Evolutionary conservation across 176 grass and related monocot species (phyloP).

Genomic region (Phoenix roebelenii): DNA sequence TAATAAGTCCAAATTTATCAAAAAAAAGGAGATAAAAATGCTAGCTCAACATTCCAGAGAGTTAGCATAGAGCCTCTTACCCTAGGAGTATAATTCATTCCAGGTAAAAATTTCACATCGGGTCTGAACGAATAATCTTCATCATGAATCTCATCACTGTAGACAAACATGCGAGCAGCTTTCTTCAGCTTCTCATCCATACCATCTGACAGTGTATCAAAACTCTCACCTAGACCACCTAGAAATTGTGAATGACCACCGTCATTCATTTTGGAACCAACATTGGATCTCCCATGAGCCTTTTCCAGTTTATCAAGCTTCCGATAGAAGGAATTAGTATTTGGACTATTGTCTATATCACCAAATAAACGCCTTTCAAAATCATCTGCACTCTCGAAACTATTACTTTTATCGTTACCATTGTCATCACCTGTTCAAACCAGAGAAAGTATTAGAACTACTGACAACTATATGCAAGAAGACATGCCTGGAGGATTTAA

Average conservation of each 20-base stretch:
- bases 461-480: too few species aligned
- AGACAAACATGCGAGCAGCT: slow-evolving; percentile 24
- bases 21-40: too few species aligned
- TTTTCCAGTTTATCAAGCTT: slow-evolving; percentile 45
- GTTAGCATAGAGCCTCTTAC: slow-evolving; percentile 25
- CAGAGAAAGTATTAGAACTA: too few species aligned
- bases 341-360: neutral
- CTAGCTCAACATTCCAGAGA: neutral
- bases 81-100: slow-evolving; percentile 39
- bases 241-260: slow-evolving; percentile 18
- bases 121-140: slow-evolving; percentile 49
- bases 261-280: slow-evolving; percentile 18
- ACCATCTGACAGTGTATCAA: slow-evolving; percentile 56
- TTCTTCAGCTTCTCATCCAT: slow-evolving; percentile 39
- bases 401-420: too few species aligned
- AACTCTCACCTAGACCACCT: slow-evolving; percentile 4
- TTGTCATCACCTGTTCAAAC: too few species aligned
- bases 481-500: too few species aligned
- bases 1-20: too few species aligned
- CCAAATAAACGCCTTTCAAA: slow-evolving; percentile 44
- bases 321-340: slow-evolving; percentile 17
- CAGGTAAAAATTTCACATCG: slow-evolving; percentile 41
- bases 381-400: slow-evolving; percentile 24
- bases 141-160: slow-evolving; percentile 31
- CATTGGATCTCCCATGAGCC: slow-evolving; percentile 12